Base-by-base conservation (phyloP, 2,329 filamentous ascomycete genomes). In the Cladobotryum mycophilum region DNA sequence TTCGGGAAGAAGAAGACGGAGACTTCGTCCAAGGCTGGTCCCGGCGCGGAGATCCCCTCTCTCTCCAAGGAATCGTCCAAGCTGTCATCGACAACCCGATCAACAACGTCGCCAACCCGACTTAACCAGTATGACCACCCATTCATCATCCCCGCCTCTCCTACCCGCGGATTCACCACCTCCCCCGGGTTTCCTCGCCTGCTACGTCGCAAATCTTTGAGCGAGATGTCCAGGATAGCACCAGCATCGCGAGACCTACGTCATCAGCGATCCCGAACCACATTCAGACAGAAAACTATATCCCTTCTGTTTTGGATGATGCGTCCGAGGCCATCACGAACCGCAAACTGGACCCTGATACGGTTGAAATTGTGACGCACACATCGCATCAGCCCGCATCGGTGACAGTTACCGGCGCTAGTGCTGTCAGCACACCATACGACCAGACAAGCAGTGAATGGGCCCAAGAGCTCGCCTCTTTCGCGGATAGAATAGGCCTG, bases 301-400 rank as follows among this genome's bases (percentile, higher is more conserved):
- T 97, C 58, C 92, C 92, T 7, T 81, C 92, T 0, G 91, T 95
- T 12, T 77, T 97, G 44, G 89, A 96, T 66, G 92, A 92, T 47
- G 92, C 89, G 2, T 95, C 90, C 40, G 82, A 91, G 61, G 90
- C 91, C 51, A 96, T 97, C 62, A 96, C 92, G 12, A 89, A 96
- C 68, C 76, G 82, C 58, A 84, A 85, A 51, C 78, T 96, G 46
- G 86, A 93, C 65, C 89, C 90, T 4, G 90, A 96, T 66, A 81
- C 84, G 20, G 91, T 97, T 48, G 90, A 96, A 72, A 96, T 97
- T 64, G 81, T 96, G 42, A 96, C 88, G 45, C 90, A 95, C 66
- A 79, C 81, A 33, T 83, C 84, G 20, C 91, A 96, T 67, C 89
- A 92, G 63, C 85, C 89, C 22, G 90, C 89, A 12, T 77, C 82